Evolutionary conservation across 2,329 filamentous ascomycete genomes (phyloP), one percentile per base, ranked within the genome.

Genomic region (Exophiala sp.): DNA sequence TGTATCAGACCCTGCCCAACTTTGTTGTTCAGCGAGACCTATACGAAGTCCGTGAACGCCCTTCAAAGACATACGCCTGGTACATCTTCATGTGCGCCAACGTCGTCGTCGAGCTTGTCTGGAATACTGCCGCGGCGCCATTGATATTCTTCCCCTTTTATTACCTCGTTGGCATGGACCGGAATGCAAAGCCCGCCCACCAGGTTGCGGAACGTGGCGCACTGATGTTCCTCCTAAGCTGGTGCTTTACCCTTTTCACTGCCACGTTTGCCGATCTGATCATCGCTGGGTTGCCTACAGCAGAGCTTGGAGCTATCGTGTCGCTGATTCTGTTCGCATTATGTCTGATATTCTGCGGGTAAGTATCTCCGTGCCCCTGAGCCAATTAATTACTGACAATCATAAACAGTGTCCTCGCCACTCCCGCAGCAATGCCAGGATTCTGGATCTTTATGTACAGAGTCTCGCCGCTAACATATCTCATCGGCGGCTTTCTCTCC

Each of bases 381-480:
- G n/a, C n/a, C n/a, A n/a, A n/a, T n/a, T n/a, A n/a, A n/a, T n/a
- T n/a, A n/a, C n/a, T n/a, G n/a, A n/a, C n/a, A n/a, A n/a, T n/a
- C n/a, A n/a, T n/a, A n/a, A n/a, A n/a, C n/a, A n/a, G 68, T 75
- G 83, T 93, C 45, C 76, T 94, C 54, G 81, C 82, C 23, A 70
- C 72, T 4, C 83, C 84, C 0, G 66, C 70, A 2, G 66, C 69
- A 56, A 69, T 88, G 7, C 77, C 78, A 1, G 76, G 76, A 6
- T 86, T 88, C 68, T 90, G 82, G 82, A 70, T 72, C 24, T 85
- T 83, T 66, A 62, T 73, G 3, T 82, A 81, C 65, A 80, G 71
- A 1, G 76, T 91, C 24, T 85, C 86, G 0, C 88, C 89, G 0
- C 85, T 95, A 60, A 89, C 85, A 0, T 95, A 95, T 65, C 71